Conservation (phyloP, 148 eudicot species). For the Pouteria glomerata region DNA sequence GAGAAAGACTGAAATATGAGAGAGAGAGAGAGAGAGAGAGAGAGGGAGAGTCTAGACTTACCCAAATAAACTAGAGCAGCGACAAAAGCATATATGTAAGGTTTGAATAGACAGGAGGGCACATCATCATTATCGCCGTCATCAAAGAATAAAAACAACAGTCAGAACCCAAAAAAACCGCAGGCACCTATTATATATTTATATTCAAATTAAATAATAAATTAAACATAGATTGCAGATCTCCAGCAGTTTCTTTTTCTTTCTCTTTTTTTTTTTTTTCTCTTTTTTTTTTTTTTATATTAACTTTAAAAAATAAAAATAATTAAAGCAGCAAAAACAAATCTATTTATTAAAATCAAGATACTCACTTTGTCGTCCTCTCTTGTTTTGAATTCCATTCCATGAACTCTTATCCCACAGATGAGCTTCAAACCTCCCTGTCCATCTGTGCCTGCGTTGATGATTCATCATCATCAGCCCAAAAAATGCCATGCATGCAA, state of each 20-base stretch:
- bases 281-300: no score
- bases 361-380: constrained; percentile 73
- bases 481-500: background rate
- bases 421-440: constrained; percentile 93
- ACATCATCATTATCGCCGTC: no score
- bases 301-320: no score
- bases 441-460: constrained; percentile 84
- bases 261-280: no score
- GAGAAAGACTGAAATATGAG: background rate
- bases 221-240: constrained; percentile 34
- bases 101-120: constrained; percentile 36
- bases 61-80: constrained; percentile 82
- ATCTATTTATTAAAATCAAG: constrained; percentile 9
- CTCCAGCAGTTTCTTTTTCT: constrained; percentile 22
- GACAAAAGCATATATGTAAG: constrained; percentile 46
- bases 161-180: constrained; percentile 36
- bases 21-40: background rate
- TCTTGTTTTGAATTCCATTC: constrained; percentile 83
- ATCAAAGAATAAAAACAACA: constrained; percentile 27
- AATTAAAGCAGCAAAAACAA: background rate
- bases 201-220: background rate
- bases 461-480: no score
- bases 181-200: background rate
- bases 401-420: constrained; percentile 94
- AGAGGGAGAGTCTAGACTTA: constrained; percentile 27